Evolutionary conservation across 139 green algal genomes (phyloP).

Genomic region (Volvox reticuliferus): DNA sequence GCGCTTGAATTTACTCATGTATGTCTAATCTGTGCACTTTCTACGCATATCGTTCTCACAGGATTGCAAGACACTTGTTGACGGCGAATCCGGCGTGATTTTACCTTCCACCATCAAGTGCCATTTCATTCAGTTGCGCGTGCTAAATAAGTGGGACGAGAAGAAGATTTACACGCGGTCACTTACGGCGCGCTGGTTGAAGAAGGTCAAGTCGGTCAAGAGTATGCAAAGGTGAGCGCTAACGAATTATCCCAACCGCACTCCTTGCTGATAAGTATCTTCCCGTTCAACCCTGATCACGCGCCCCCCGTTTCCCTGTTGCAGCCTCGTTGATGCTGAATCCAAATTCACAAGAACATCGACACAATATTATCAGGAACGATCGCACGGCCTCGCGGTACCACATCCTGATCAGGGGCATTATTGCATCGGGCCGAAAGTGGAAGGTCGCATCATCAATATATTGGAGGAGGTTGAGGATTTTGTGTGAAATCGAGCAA

Average conservation of each 20-base stretch:
- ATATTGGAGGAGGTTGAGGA: conserved; percentile 6
- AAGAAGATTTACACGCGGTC: conserved; percentile 38
- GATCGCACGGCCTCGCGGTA: conserved; percentile 40
- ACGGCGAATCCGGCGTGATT: conserved; percentile 31
- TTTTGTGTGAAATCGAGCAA: not conserved
- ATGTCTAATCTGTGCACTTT: too few relatives aligned
- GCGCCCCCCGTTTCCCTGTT: not conserved
- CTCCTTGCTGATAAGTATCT: too few relatives aligned
- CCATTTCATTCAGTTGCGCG: conserved; percentile 51
- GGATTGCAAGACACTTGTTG: conserved; percentile 52
- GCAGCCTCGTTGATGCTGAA: not conserved
- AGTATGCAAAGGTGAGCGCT: conserved; percentile 32
- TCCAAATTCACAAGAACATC: not conserved
- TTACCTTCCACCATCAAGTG: conserved; percentile 16
- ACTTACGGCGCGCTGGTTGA: conserved; percentile 10
- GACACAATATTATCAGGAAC: not conserved
- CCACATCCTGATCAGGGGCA: conserved; percentile 41
- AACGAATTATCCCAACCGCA: too few relatives aligned
- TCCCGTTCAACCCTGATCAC: too few relatives aligned
- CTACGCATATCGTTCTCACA: not conserved
- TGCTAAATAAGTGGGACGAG: conserved; percentile 56
- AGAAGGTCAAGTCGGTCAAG: conserved; percentile 41
- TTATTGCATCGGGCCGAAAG: conserved; percentile 58
- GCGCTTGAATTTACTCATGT: not conserved
- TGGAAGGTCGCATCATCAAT: conserved; percentile 68